Conservation (phyloP, 805 yeast genomes). For the Candida arabinofermentans region DNA sequence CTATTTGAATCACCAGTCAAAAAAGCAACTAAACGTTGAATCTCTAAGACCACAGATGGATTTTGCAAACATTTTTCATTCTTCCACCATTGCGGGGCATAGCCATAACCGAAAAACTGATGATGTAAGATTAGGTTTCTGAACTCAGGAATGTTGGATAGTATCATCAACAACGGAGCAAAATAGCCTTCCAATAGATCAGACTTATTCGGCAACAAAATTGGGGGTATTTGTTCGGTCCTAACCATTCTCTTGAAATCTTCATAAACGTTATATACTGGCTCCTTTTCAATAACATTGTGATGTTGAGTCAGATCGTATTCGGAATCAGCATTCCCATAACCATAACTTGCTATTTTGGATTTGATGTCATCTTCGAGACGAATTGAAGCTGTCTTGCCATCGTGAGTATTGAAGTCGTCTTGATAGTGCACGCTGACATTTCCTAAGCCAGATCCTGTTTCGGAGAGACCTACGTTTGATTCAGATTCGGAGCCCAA, state of each 20-base stretch:
- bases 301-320: conserved; percentile 6
- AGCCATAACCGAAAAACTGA: conserved; percentile 33
- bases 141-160: conserved; percentile 35
- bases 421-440: neutral
- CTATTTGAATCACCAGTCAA: conserved; percentile 33
- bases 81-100: conserved; percentile 38
- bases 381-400: conserved; percentile 10
- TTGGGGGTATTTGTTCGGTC: conserved; percentile 23
- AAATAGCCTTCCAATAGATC: conserved; percentile 36
- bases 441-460: conserved; percentile 1
- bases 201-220: conserved; percentile 32
- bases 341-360: conserved; percentile 20
- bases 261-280: conserved; percentile 27
- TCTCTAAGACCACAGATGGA: conserved; percentile 31
- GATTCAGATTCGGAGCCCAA: conserved; percentile 2
- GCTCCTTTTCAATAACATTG: conserved; percentile 1
- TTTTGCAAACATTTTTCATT: conserved; percentile 24
- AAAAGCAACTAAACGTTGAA: conserved; percentile 37
- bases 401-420: conserved; percentile 7
- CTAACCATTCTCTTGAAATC: conserved; percentile 29
- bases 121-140: conserved; percentile 29
- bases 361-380: conserved; percentile 24
- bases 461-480: neutral
- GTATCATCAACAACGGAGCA: conserved; percentile 37
- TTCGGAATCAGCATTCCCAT: conserved; percentile 6